Conservation (phyloP, 1,284 basidiomycete species). For the Moesziomyces parantarcticus region DNA sequence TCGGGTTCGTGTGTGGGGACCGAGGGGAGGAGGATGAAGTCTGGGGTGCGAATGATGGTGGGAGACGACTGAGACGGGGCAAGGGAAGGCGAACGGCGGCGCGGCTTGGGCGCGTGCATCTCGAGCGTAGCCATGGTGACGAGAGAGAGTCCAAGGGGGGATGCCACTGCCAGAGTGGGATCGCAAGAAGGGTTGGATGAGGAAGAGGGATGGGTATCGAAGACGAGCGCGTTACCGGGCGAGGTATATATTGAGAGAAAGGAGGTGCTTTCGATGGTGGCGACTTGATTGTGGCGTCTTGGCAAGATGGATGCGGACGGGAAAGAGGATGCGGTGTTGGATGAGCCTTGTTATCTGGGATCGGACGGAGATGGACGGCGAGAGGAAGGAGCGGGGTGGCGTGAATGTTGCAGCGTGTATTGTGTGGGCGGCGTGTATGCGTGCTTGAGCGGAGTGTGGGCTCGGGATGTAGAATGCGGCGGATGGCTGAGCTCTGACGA, state of each 20-base stretch:
- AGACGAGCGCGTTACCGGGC: not conserved
- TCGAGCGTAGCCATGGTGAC: conserved; percentile 37
- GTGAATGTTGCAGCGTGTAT: too few relatives aligned
- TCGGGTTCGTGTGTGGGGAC: conserved; percentile 53
- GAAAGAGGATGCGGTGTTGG: not conserved
- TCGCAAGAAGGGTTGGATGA: not conserved
- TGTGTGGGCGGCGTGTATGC: too few relatives aligned
- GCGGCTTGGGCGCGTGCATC: conserved; percentile 24
- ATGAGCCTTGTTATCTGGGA: too few relatives aligned
- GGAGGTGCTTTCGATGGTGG: not conserved
- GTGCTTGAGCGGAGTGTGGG: too few relatives aligned
- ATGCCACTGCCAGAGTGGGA: conserved; percentile 15
- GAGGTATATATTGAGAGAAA: conserved; percentile 21
- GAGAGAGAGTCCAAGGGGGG: not conserved
- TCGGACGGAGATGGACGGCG: too few relatives aligned
- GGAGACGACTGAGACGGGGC: conserved; percentile 20
- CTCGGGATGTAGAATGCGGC: too few relatives aligned
- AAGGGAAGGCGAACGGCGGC: conserved; percentile 13
- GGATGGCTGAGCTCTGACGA: too few relatives aligned
- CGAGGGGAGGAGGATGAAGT: conserved; percentile 46
- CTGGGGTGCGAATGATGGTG: conserved; percentile 43
- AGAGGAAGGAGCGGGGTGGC: too few relatives aligned
- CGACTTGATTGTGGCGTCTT: not conserved
- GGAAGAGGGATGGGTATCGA: not conserved
- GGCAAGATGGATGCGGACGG: conserved; percentile 13